Base-by-base conservation (phyloP, 2,329 filamentous ascomycete genomes). In the Fusarium pseudocircinatum region DNA sequence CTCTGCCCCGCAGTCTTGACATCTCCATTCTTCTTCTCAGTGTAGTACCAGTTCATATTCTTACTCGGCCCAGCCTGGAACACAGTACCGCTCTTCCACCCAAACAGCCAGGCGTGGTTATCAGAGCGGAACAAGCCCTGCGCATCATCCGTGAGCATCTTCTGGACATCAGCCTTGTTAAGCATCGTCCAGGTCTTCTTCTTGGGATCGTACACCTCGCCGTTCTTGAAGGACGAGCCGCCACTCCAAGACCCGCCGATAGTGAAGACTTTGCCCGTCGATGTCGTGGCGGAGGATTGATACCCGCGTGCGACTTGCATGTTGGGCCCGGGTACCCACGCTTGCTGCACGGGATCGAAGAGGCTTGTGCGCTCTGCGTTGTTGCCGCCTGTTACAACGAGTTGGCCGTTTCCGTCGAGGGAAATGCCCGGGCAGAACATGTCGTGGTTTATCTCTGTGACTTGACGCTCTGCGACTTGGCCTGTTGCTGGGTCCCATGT, bases 351-450 rank as follows among this genome's bases (percentile, higher is more conserved):
- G 0, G 64, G 69, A 58, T 85, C 77, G 72, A 85, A 88, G n/a
- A 88, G 81, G 64, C 85, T 88, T 6, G 86, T 88, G 37, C 83
- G 83, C 8, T 81, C 78, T 6, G 85, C 84, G 62, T 85, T 83
- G 44, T 84, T 84, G 2, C 89, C 89, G 6, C 89, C 89, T 1
- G 85, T 87, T 2, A 91, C 84, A 2, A 90, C 76, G 22, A 89
- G 83, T 13, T 83, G 81, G 1, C 87, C 88, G 9, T 84, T 80
- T 15, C 82, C 83, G 59, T 87, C 85, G 8, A 86, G 78, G 2
- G 84, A 85, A 40, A 89, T 86, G 1, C 87, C 88, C 0, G 88
- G 87, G 72, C 88, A 89, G 73, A 89, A 89, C 87, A 88, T 89
- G 74, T 88, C 86, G 72, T 88, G 86, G 13, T 82, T 74, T 1